Conservation (phyloP, 2,329 filamentous ascomycete species). For the Metarhizium guizhouense region DNA sequence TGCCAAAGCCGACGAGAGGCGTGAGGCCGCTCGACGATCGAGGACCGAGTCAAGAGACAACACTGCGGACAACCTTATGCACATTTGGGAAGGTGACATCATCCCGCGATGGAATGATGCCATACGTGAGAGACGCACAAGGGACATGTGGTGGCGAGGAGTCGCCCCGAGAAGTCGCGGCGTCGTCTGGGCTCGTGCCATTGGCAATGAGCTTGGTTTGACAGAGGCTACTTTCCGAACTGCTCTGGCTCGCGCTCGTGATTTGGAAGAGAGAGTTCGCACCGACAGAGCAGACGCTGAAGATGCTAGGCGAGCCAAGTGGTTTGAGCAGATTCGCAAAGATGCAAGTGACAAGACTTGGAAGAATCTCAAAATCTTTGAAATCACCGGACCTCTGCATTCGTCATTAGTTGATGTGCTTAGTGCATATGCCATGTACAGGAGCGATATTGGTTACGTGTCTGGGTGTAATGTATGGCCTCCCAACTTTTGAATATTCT, state of each 20-base stretch:
- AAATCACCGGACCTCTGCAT: constrained; percentile 56
- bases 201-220: constrained; percentile 65
- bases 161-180: constrained; percentile 63
- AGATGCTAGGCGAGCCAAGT: constrained; percentile 46
- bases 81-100: constrained; percentile 68
- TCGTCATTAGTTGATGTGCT: constrained; percentile 61
- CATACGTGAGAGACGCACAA: constrained; percentile 57
- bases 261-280: constrained; percentile 48
- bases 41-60: constrained; percentile 46
- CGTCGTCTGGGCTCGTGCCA: constrained; percentile 59
- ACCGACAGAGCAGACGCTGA: constrained; percentile 42
- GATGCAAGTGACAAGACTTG: constrained; percentile 59
- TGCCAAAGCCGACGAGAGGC: constrained; percentile 49
- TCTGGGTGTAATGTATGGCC: constrained; percentile 60
- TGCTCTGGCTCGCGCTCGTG: constrained; percentile 58
- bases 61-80: constrained; percentile 43
- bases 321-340: constrained; percentile 54
- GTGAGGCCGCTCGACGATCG: constrained; percentile 41
- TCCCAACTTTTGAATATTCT: neutral
- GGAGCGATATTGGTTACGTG: constrained; percentile 72
- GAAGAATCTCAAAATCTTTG: constrained; percentile 65
- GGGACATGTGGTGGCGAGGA: constrained; percentile 77
- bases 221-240: constrained; percentile 60
- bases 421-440: constrained; percentile 73
- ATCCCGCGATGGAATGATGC: constrained; percentile 67